phyloP scores from a whole-genome alignment of 352 stramenopile species.

The Phytopythium kandeliae region DNA sequence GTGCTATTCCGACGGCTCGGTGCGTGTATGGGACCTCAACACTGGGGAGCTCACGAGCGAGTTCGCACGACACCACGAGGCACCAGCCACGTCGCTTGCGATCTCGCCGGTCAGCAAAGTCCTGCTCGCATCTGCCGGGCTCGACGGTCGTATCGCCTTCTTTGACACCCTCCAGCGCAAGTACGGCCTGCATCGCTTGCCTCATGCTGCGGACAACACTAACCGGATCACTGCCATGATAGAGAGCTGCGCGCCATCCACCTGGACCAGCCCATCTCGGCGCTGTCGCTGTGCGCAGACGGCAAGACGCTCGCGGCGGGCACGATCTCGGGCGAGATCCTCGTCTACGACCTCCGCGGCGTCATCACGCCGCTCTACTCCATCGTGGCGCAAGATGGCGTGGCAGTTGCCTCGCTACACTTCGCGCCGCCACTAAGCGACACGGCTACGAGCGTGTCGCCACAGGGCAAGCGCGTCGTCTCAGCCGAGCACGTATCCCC shows the following conservation, averaged over 20 bases:
- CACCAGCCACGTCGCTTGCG: slow-evolving; percentile 40
- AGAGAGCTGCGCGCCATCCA: slow-evolving; percentile 55
- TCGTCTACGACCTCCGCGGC: slow-evolving; percentile 61
- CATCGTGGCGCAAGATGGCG: slow-evolving; percentile 29
- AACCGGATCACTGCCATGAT: slow-evolving; percentile 4
- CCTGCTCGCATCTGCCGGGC: slow-evolving; percentile 42
- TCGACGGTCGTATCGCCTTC: slow-evolving; percentile 70
- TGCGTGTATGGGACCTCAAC: slow-evolving; percentile 62
- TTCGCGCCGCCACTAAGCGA: slow-evolving; percentile 39
- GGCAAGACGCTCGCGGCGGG: slow-evolving; percentile 60
- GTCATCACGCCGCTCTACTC: slow-evolving; percentile 55
- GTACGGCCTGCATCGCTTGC: too few relatives aligned
- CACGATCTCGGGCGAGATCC: slow-evolving; percentile 42
- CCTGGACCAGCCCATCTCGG: slow-evolving; percentile 50
- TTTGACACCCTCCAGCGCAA: slow-evolving; percentile 57
- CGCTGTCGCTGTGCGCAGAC: slow-evolving; percentile 52
- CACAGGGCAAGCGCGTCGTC: slow-evolving; percentile 37
- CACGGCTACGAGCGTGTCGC: slow-evolving; percentile 16
- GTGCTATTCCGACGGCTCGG: slow-evolving; percentile 53
- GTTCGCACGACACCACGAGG: slow-evolving; percentile 52
- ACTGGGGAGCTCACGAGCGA: slow-evolving; percentile 48
- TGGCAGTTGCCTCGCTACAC: slow-evolving; percentile 46
- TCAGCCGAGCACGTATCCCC: slow-evolving; percentile 34
- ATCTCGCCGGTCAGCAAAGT: slow-evolving; percentile 74
- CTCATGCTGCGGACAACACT: too few relatives aligned